Evolutionary conservation across 257 asterid species (phyloP).

Genomic region (Solanum etuberosum): DNA sequence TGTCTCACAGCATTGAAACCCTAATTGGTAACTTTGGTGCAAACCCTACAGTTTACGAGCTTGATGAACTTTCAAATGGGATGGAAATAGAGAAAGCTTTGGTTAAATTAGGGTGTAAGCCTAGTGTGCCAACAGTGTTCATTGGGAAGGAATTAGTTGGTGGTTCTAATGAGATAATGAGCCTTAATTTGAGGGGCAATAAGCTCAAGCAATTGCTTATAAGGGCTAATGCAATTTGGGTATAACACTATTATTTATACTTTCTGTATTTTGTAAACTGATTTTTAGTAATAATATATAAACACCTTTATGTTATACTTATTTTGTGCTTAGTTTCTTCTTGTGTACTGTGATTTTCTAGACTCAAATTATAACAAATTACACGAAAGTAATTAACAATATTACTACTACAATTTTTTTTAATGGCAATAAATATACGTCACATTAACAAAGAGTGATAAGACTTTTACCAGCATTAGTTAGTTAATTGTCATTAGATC

Average conservation of each 20-base stretch:
- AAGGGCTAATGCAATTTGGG: conserved; percentile 51
- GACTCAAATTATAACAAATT: background rate
- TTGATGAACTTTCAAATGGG: conserved; percentile 28
- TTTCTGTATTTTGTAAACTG: background rate
- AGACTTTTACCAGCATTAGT: too few species aligned
- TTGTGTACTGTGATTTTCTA: background rate
- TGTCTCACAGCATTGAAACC: conserved; percentile 33
- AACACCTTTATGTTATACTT: background rate
- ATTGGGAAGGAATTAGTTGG: conserved; percentile 35
- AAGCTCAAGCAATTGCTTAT: conserved; percentile 43
- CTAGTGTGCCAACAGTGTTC: conserved; percentile 48
- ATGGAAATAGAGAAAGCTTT: conserved; percentile 36
- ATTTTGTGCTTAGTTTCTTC: background rate
- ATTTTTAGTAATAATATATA: background rate
- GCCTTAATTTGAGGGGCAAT: conserved; percentile 36
- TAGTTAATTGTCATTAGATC: too few species aligned
- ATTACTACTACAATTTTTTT: too few species aligned
- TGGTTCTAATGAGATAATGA: conserved; percentile 54
- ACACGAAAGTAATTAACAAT: background rate
- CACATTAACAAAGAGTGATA: too few species aligned
- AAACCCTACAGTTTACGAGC: conserved; percentile 27
- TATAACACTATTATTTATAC: conserved; percentile 4
- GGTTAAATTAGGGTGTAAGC: conserved; percentile 33
- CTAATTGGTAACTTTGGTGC: too few species aligned
- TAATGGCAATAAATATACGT: too few species aligned